Percentiles rank a stretch among this genome's conserved stretches.
phyloP scores from a whole-genome alignment of 306 rosid species.

The Inga oerstediana region DNA sequence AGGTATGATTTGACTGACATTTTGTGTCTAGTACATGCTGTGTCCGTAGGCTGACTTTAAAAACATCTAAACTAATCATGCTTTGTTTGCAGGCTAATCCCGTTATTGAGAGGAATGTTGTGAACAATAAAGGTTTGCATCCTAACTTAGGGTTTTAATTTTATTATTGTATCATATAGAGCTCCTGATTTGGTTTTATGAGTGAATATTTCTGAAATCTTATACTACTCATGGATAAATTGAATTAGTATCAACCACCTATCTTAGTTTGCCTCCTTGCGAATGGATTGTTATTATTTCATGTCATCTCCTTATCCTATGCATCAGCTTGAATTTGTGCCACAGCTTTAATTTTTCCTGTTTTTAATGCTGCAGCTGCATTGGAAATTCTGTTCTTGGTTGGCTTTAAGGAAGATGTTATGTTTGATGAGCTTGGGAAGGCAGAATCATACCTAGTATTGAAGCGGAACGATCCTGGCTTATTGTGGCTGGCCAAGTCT shows the following conservation, averaged over 20 bases:
- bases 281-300: not conserved
- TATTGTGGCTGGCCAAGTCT: slow-evolving; percentile 96
- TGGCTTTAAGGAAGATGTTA: slow-evolving; percentile 78
- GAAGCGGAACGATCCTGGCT: slow-evolving; percentile 88
- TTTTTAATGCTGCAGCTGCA: slow-evolving; percentile 64
- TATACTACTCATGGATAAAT: not conserved
- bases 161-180: slow-evolving; percentile 3
- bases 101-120: slow-evolving; percentile 63
- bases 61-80: slow-evolving; percentile 15
- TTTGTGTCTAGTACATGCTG: slow-evolving; percentile 12
- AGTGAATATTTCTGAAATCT: not conserved
- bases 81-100: slow-evolving; percentile 78
- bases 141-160: slow-evolving; percentile 15
- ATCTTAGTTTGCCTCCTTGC: not conserved
- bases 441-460: slow-evolving; percentile 76
- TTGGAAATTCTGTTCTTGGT: slow-evolving; percentile 66
- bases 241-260: not conserved
- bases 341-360: not conserved
- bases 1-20: slow-evolving; percentile 51
- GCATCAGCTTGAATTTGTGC: slow-evolving; percentile 12
- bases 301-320: not conserved
- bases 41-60: slow-evolving; percentile 1
- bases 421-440: slow-evolving; percentile 65
- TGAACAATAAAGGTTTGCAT: slow-evolving; percentile 68
- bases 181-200: not conserved